These are phyloP conservation scores for Juglanconis juglandina DNA, from an alignment of 2,329 filamentous ascomycete species.

Conservation along the genomic window DNA sequence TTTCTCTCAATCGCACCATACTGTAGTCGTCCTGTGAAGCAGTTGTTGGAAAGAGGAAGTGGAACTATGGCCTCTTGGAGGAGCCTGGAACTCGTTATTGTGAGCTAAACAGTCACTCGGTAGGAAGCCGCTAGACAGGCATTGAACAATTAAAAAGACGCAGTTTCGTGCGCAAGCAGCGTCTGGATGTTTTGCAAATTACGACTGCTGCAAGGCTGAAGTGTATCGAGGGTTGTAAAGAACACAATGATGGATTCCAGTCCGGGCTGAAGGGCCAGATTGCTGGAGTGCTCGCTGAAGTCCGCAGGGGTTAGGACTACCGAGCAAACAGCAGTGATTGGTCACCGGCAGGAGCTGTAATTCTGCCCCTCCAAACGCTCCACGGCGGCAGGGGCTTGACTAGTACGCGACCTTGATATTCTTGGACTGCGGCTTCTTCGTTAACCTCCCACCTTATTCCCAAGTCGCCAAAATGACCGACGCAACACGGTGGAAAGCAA, in stretches of 20 bases:
- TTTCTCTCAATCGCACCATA: conserved; percentile 97
- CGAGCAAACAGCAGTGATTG: background rate
- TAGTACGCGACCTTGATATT: background rate
- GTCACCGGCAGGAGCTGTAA: background rate
- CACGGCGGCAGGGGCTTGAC: background rate
- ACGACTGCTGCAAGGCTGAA: background rate
- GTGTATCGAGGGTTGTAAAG: background rate
- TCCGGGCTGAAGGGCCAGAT: conserved; percentile 1
- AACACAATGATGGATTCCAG: background rate
- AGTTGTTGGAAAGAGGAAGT: background rate
- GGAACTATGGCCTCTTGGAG: conserved; percentile 6
- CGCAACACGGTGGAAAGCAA: conserved; percentile 78
- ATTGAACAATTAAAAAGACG: conserved; percentile 6
- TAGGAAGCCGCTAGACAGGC: background rate
- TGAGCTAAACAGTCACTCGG: conserved; percentile 1
- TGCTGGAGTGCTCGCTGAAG: background rate
- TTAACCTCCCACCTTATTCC: background rate
- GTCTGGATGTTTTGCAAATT: background rate
- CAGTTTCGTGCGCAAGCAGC: background rate
- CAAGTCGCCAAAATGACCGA: conserved; percentile 65
- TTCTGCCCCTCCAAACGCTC: background rate
- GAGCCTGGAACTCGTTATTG: conserved; percentile 7
- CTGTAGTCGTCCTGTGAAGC: conserved; percentile 22
- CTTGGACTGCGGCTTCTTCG: no score
- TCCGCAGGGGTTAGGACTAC: background rate